These are phyloP conservation scores for Kluyveromyces dobzhanskii DNA, from an alignment of 805 yeast genomes.

Conservation along the genomic window DNA sequence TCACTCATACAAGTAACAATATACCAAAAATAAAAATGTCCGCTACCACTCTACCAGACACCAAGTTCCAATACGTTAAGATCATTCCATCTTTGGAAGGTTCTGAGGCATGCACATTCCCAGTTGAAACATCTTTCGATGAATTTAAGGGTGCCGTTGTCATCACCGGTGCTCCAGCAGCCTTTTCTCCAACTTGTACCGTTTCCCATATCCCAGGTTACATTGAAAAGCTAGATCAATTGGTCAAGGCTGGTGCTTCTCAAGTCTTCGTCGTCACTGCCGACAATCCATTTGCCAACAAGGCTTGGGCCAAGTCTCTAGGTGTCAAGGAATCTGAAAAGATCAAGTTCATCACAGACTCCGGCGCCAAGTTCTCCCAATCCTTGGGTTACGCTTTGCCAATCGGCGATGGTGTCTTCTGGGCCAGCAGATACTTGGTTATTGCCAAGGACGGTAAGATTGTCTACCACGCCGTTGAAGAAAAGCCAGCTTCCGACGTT, in stretches of 20 bases:
- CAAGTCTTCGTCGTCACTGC: conserved; percentile 54
- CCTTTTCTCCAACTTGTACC: conserved; percentile 79
- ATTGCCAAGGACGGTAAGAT: conserved; percentile 54
- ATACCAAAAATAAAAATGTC: too few relatives aligned
- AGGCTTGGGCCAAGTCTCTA: conserved; percentile 52
- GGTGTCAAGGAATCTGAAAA: conserved; percentile 30
- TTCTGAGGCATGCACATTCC: conserved; percentile 22
- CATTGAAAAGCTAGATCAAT: conserved; percentile 39
- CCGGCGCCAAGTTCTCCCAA: conserved; percentile 50
- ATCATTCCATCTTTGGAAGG: conserved; percentile 21
- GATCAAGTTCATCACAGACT: conserved; percentile 58
- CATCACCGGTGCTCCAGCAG: conserved; percentile 76
- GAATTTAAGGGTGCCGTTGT: conserved; percentile 45
- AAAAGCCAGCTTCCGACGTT: conserved; percentile 30
- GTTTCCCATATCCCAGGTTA: conserved; percentile 65
- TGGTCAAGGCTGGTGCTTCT: conserved; percentile 53
- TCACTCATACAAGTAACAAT: too few relatives aligned
- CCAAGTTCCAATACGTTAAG: conserved; percentile 27
- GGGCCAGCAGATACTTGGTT: conserved; percentile 67
- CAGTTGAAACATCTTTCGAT: conserved; percentile 22
- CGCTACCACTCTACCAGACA: conserved; percentile 7
- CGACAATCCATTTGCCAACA: conserved; percentile 63
- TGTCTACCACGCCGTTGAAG: conserved; percentile 36
- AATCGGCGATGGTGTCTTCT: conserved; percentile 43
- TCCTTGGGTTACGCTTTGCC: conserved; percentile 52